phyloP scores from a whole-genome alignment of 257 asterid species.

The Scutellaria minor region DNA sequence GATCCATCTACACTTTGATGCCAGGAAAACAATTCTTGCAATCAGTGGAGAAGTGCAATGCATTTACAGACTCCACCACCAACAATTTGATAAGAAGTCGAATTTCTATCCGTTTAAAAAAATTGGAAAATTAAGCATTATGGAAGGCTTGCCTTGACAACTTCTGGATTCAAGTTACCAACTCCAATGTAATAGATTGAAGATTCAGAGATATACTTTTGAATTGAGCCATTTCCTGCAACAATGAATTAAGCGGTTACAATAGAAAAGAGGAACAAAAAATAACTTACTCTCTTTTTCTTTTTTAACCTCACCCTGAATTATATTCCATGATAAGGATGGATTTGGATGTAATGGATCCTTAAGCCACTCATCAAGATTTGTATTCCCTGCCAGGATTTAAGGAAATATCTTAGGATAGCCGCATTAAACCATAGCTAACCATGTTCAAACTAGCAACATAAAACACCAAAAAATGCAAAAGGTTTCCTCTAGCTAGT shows the following conservation, averaged over 20 bases:
- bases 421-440: not conserved
- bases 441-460: conserved; percentile 29
- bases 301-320: conserved; percentile 61
- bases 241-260: conserved; percentile 35
- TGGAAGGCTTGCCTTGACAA: conserved; percentile 54
- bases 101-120: not conserved
- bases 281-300: not conserved
- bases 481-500: conserved; percentile 6
- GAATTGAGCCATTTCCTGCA: conserved; percentile 72
- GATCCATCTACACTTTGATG: conserved; percentile 3
- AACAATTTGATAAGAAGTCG: not conserved
- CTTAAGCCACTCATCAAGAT: conserved; percentile 71
- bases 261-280: conserved; percentile 14
- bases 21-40: not conserved
- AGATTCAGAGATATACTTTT: conserved; percentile 52
- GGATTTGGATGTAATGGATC: conserved; percentile 67
- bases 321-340: conserved; percentile 63
- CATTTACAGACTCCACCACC: not conserved
- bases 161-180: conserved; percentile 67
- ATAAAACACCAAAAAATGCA: conserved; percentile 19
- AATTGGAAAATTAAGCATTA: conserved; percentile 3
- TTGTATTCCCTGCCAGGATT: conserved; percentile 62
- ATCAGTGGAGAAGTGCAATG: conserved; percentile 1
- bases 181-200: conserved; percentile 69
- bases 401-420: conserved; percentile 31